These are phyloP conservation scores for Alternaria brassicae DNA, from an alignment of 2,329 filamentous ascomycete genomes.

Conservation along the genomic window DNA sequence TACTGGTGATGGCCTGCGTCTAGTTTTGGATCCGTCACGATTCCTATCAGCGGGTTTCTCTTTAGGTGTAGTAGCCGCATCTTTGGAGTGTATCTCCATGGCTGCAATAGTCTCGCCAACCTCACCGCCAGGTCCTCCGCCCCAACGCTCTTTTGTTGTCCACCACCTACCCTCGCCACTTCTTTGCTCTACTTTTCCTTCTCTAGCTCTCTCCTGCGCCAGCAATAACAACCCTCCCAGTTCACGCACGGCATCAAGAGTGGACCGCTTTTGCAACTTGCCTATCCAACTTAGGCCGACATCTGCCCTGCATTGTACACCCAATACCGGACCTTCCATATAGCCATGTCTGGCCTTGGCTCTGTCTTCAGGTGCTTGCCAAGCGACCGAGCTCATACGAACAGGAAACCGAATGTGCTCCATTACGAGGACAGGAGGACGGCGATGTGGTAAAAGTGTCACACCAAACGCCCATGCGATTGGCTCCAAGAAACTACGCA, in stretches of 20 bases:
- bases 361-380: constrained; percentile 61
- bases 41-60: constrained; percentile 45
- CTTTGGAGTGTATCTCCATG: constrained; percentile 34
- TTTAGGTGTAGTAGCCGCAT: constrained; percentile 38
- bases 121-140: constrained; percentile 60
- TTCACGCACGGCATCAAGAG: constrained; percentile 64
- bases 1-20: constrained; percentile 54
- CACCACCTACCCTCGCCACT: constrained; percentile 68
- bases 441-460: constrained; percentile 57
- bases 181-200: constrained; percentile 59
- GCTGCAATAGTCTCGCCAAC: constrained; percentile 44
- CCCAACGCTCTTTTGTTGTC: constrained; percentile 64
- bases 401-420: constrained; percentile 63
- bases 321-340: constrained; percentile 65
- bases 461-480: constrained; percentile 65
- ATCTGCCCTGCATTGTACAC: constrained; percentile 63
- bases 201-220: constrained; percentile 66
- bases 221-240: constrained; percentile 64
- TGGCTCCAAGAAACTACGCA: constrained; percentile 65
- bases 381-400: constrained; percentile 62
- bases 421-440: constrained; percentile 57
- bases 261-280: constrained; percentile 39
- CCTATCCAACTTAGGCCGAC: constrained; percentile 58
- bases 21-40: constrained; percentile 37
- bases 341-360: constrained; percentile 61